Conservation (phyloP, 805 yeast genomes). For the Yamadazyma paraphyllophila region DNA sequence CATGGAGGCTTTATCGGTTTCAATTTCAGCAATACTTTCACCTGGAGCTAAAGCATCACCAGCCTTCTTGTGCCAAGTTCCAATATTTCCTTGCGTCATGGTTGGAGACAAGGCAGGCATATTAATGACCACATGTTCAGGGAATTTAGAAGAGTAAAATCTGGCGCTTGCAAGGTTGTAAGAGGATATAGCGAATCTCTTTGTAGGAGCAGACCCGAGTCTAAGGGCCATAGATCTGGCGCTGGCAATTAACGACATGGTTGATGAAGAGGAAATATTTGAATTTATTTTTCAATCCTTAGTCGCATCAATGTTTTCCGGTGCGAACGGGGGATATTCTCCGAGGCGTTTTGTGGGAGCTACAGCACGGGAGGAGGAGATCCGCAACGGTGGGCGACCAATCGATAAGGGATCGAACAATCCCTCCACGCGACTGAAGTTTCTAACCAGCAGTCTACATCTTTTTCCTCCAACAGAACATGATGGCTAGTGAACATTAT, state of each 20-base stretch:
- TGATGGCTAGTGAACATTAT: no score
- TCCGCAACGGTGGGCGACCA: not conserved
- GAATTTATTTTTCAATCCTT: conserved; percentile 9
- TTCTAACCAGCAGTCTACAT: no score
- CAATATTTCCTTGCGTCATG: conserved; percentile 93
- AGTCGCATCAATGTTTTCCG: conserved; percentile 22
- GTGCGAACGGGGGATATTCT: conserved; percentile 10
- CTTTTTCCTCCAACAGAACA: no score
- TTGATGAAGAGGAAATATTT: conserved; percentile 2
- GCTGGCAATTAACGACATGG: conserved; percentile 9
- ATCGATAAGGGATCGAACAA: no score
- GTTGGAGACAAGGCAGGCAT: conserved; percentile 99
- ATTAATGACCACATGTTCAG: conserved; percentile 81
- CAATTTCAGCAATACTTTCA: conserved; percentile 93
- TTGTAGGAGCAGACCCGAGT: conserved; percentile 12
- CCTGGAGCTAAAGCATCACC: conserved; percentile 92
- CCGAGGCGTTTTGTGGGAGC: conserved; percentile 5
- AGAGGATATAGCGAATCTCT: conserved; percentile 17
- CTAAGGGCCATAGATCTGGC: conserved; percentile 18
- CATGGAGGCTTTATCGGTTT: conserved; percentile 97
- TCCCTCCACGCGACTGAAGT: no score
- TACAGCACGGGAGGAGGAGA: not conserved
- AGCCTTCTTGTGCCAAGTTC: conserved; percentile 82
- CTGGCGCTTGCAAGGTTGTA: conserved; percentile 39
- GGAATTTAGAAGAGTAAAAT: conserved; percentile 53